Evolutionary conservation across 164 flowering plant species (phyloP).

Genomic region (Nelumbo lutea): DNA sequence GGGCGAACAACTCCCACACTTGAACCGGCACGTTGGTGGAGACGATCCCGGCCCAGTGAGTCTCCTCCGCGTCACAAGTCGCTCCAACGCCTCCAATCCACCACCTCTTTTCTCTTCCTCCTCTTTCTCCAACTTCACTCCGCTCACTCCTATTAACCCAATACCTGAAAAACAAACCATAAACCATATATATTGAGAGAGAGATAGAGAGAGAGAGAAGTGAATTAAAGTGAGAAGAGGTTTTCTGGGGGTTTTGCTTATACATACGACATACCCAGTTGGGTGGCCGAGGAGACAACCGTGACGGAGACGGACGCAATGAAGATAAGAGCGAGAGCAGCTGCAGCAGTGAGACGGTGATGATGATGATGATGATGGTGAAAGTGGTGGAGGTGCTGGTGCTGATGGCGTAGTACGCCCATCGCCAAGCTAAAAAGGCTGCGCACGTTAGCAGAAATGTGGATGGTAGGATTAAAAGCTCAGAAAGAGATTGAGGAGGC

Average conservation of each 20-base stretch:
- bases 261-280: conserved; percentile 24
- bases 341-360: conserved; percentile 1
- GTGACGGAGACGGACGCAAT: conserved; percentile 25
- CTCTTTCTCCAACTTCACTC: background rate
- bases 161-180: background rate
- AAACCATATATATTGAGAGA: background rate
- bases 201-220: background rate
- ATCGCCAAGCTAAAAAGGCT: conserved; percentile 22
- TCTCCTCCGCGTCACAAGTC: conserved; percentile 32
- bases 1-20: conserved; percentile 77
- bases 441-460: conserved; percentile 18
- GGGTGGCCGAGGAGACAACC: conserved; percentile 13
- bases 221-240: background rate
- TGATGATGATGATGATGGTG: conserved; percentile 11
- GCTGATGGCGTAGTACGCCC: conserved; percentile 30
- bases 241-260: background rate
- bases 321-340: conserved; percentile 34
- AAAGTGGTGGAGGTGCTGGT: background rate
- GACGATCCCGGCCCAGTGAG: conserved; percentile 63
- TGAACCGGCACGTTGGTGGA: conserved; percentile 81
- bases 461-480: conserved; percentile 1
- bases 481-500: conserved; percentile 9
- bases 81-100: conserved; percentile 10
- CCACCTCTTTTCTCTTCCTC: background rate
- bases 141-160: background rate